Percentiles rank a stretch among this genome's conserved stretches.
These are phyloP conservation scores for Cercophora newfieldiana DNA, from an alignment of 495 filamentous ascomycete genomes.

Conservation along the genomic window DNA sequence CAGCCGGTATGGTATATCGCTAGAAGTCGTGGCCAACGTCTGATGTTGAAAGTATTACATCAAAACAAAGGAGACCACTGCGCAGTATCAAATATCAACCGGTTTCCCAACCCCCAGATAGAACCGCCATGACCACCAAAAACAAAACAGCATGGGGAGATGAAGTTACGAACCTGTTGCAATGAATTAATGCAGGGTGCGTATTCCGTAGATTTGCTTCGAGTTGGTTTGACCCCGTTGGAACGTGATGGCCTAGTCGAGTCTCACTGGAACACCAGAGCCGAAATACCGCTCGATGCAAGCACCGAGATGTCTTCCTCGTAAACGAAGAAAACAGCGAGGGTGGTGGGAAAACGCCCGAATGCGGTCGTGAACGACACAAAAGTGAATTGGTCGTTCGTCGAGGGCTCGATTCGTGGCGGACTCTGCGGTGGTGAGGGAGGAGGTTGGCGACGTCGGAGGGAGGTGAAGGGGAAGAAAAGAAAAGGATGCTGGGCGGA, in stretches of 20 bases:
- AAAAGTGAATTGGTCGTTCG: constrained; percentile 45
- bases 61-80: background rate
- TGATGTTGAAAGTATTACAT: background rate
- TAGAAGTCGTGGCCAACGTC: too few relatives aligned
- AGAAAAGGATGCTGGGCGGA: constrained; percentile 25
- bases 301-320: constrained; percentile 11
- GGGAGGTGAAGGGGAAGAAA: constrained; percentile 26
- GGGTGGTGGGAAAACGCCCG: constrained; percentile 25
- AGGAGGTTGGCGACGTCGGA: constrained; percentile 22
- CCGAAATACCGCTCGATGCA: constrained; percentile 28
- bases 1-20: too few relatives aligned
- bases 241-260: constrained; percentile 12
- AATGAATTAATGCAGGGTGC: constrained; percentile 19
- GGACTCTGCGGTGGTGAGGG: constrained; percentile 31
- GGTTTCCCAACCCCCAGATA: background rate
- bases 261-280: constrained; percentile 21
- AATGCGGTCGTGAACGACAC: constrained; percentile 39
- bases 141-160: background rate
- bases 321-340: constrained; percentile 13
- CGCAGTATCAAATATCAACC: background rate
- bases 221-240: constrained; percentile 9
- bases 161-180: constrained; percentile 29
- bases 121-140: background rate
- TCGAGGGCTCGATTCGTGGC: constrained; percentile 32
- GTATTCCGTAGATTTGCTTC: constrained; percentile 22